phyloP scores from a whole-genome alignment of 2,329 filamentous ascomycete genomes.

The Fusarium sacchari region DNA sequence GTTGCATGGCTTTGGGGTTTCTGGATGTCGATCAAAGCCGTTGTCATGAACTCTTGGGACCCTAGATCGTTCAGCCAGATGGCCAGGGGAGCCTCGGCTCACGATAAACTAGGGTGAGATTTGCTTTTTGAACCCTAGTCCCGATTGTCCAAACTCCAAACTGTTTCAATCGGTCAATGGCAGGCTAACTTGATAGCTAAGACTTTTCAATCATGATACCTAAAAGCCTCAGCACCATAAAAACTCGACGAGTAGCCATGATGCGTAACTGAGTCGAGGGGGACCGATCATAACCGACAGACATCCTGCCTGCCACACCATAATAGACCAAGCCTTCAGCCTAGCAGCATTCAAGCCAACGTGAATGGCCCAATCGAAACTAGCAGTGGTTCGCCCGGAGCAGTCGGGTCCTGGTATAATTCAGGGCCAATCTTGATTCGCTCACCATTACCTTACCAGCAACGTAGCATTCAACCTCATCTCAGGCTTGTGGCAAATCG shows the following conservation, averaged over 20 bases:
- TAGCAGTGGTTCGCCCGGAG: slow-evolving; percentile 27
- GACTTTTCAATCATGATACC: neutral
- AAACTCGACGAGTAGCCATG: slow-evolving; percentile 3
- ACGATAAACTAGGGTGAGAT: slow-evolving; percentile 17
- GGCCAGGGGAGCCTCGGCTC: slow-evolving; percentile 21
- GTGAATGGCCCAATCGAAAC: slow-evolving; percentile 15
- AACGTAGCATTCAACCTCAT: slow-evolving; percentile 40
- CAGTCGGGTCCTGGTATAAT: slow-evolving; percentile 19
- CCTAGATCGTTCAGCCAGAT: slow-evolving; percentile 2
- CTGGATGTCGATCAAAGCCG: slow-evolving; percentile 20
- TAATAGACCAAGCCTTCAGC: neutral
- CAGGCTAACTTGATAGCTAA: neutral
- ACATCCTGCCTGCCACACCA: neutral
- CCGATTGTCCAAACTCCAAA: slow-evolving; percentile 2
- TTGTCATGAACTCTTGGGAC: slow-evolving; percentile 15
- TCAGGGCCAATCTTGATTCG: slow-evolving; percentile 27
- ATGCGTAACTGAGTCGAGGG: slow-evolving; percentile 13
- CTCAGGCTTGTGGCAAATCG: slow-evolving; percentile 37
- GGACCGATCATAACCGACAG: slow-evolving; percentile 30
- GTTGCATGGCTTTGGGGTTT: slow-evolving; percentile 5
- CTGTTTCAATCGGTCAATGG: neutral
- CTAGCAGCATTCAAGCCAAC: slow-evolving; percentile 6
- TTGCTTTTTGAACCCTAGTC: slow-evolving; percentile 19
- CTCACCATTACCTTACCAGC: slow-evolving; percentile 26
- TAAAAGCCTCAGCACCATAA: neutral